Base-by-base conservation (phyloP, 208 protist genomes). In the Trypanosoma avium region DNA sequence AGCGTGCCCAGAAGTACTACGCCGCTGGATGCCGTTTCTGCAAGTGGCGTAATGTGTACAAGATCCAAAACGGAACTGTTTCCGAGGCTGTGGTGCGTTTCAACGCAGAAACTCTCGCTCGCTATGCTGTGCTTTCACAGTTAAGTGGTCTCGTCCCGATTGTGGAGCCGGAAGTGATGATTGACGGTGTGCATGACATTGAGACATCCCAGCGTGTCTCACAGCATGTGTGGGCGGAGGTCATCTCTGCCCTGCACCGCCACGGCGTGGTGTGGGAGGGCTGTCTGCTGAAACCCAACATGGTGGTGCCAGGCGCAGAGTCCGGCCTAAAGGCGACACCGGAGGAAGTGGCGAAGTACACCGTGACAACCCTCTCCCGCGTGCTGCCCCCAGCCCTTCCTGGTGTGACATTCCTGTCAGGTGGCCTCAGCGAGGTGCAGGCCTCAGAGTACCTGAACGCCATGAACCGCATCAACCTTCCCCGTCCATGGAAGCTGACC, bases 231-330 rank as follows among this genome's bases (percentile, higher is more conserved):
- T 90, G 86, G 88, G 27, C 73, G 43, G 84, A 79, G 62, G 88
- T 92, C 33, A 65, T 79, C 17, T 70, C 78, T 29, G 86, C 93
- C 29, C 84, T 99, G 17, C 78, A 95, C 57, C 87, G 95, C 52
- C 92, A 98, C 77, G 81, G 98, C 49, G 94, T 99, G 49, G 68
- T 97, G 40, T 84, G 95, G 64, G 95, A 99, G 80, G 94, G 97
- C 47, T 95, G 79, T 29, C 81, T 99, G 35, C 90, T 99, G 30
- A 99, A 99, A 86, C 97, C 97, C 70, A 99, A 98, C 84, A 99
- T 99, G 97, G 88, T 98, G 27, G 82, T 97, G 19, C 77, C 92
- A 38, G 97, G 98, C 45, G 61, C 82, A 27, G 84, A 96, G 59
- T 86, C 49, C 52, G 70, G 69, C 42, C 77, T 70, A 45, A 88